A percentile compares a stretch with the other conserved stretches of the same genome.
Evolutionary conservation across 2,329 filamentous ascomycete species (phyloP).

Genomic region (Trichoderma cornu-damae): DNA sequence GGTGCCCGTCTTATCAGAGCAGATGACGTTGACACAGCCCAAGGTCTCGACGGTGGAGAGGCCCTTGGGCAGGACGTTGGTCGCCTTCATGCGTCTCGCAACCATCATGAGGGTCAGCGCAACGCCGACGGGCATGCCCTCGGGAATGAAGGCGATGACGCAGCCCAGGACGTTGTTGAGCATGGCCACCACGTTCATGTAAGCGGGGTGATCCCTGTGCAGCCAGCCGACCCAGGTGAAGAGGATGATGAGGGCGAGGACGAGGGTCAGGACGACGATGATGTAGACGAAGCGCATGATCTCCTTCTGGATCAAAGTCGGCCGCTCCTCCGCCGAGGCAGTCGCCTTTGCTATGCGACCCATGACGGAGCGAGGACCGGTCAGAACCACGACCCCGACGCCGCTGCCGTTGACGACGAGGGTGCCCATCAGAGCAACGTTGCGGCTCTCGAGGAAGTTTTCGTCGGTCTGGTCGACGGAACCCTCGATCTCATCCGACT

Average conservation of each 20-base stretch:
- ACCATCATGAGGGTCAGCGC: constrained; percentile 40
- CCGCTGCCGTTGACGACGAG: constrained; percentile 39
- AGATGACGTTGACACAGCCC: constrained; percentile 42
- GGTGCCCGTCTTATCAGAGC: constrained; percentile 41
- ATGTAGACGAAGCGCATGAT: constrained; percentile 42
- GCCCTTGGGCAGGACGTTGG: constrained; percentile 40
- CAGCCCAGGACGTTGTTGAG: constrained; percentile 44
- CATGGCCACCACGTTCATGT: constrained; percentile 41
- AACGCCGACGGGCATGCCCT: constrained; percentile 38
- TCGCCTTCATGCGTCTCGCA: constrained; percentile 39
- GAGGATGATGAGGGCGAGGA: constrained; percentile 38
- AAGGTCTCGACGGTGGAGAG: constrained; percentile 40
- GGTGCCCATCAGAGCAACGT: constrained; percentile 42
- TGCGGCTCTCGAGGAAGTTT: constrained; percentile 41
- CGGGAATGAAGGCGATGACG: constrained; percentile 38
- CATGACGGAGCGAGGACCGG: constrained; percentile 39
- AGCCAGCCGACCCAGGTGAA: constrained; percentile 44
- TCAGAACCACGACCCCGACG: constrained; percentile 38
- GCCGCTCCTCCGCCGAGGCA: constrained; percentile 33
- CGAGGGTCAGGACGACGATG: constrained; percentile 37
- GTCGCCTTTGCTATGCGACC: constrained; percentile 38
- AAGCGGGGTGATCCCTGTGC: constrained; percentile 32
- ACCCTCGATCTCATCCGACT: constrained; percentile 39
- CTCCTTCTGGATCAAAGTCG: constrained; percentile 39
- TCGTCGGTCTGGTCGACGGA: constrained; percentile 36